Percentiles rank a stretch among this genome's conserved stretches.
phyloP scores from a whole-genome alignment of 257 asterid species.

The Ballota nigra region DNA sequence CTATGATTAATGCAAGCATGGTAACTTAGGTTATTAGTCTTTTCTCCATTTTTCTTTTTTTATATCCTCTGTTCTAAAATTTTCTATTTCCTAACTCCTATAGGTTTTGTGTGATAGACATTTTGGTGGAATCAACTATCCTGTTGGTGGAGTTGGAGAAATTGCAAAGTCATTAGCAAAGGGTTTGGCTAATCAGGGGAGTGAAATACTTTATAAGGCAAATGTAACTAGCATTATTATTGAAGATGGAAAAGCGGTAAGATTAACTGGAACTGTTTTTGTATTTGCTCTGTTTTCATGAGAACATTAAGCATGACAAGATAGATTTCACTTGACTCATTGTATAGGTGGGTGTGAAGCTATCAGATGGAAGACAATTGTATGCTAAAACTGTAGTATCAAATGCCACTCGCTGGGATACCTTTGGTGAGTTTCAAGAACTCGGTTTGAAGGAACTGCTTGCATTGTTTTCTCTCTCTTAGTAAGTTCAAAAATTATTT shows the following conservation, averaged over 20 bases:
- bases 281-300: slow-evolving; percentile 7
- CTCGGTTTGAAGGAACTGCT: slow-evolving; percentile 23
- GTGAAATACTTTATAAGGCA: slow-evolving; percentile 81
- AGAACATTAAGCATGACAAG: slow-evolving; percentile 19
- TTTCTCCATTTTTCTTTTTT: slow-evolving; percentile 1
- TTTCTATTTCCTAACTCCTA: slow-evolving; percentile 14
- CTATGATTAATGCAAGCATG: slow-evolving; percentile 99
- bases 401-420: slow-evolving; percentile 99
- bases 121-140: slow-evolving; percentile 98
- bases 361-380: slow-evolving; percentile 80
- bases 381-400: slow-evolving; percentile 86
- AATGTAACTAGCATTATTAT: slow-evolving; percentile 68
- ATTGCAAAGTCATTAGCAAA: slow-evolving; percentile 85
- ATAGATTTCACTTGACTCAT: neutral
- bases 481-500: neutral
- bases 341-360: slow-evolving; percentile 85
- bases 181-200: slow-evolving; percentile 72
- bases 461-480: slow-evolving; percentile 3
- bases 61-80: neutral
- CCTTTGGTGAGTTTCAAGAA: slow-evolving; percentile 67
- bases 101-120: slow-evolving; percentile 98
- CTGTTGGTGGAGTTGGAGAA: slow-evolving; percentile 97
- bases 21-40: slow-evolving; percentile 39
- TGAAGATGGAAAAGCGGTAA: slow-evolving; percentile 81
- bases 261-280: no score